Base-by-base conservation (phyloP, 1,139 yeast species). In the Zygosaccharomyces sapae region DNA sequence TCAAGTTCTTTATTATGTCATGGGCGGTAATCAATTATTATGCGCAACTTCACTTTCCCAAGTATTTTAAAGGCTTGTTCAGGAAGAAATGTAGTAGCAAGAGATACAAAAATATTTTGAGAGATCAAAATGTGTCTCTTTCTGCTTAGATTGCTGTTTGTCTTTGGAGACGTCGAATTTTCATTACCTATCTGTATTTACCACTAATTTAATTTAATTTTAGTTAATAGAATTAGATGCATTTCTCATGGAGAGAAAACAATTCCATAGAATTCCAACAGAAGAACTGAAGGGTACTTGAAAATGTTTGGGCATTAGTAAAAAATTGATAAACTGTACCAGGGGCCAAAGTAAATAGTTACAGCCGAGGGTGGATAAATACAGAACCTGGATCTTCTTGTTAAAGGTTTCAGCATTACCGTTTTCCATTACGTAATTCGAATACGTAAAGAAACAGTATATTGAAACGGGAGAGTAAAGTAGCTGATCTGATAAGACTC, bases 321-420 rank as follows among this genome's bases (percentile, higher is more conserved):
- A 72, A 60, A 92, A 92, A 66, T 92, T 92, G 56, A 90, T 72
- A 58, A 92, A 86, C 65, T 92, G 97, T 5, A 92, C 95, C 1
- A 90, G 80, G 43, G 96, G 95, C 98, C 98, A 92, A n/a, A 92
- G 81, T 48, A 86, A 74, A 65, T 83, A 86, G 65, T 89, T 90
- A 48, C 83, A 80, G 36, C 84, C 80, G 49, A 90, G 69, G 0
- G 97, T 92, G 36, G 83, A 80, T 31, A 90, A 66, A 63, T 88
- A 90, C 4, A 84, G 72, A 50, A 75, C 77, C 52, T 76, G 71
- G 46, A 89, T 72, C 67, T 87, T 89, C 5, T 67, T 71, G 47
- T 75, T 74, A 18, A 90, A 75, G 10, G 85, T 86, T 1, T 75
- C 77, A 67, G 77, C 72, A 41, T 82, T 79, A 1, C 95, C 95